Conservation (phyloP, 164 flowering plant species). For the grape (Vitis vinifera) region ASM3070453v1 NC_081813.1:5233501-5234000, state of each 20-base stretch:
- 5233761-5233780: slow-evolving; percentile 44
- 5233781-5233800: neutral
- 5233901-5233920: no score
- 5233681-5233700: slow-evolving; percentile 37
- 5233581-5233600: neutral
- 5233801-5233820: no score
- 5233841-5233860: no score
- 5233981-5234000: slow-evolving; percentile 80
- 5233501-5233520: slow-evolving; percentile 50
- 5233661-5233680: slow-evolving; percentile 26
- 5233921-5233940: no score
- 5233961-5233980: slow-evolving; percentile 58
- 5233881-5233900: no score
- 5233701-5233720: slow-evolving; percentile 37
- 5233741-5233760: slow-evolving; percentile 40
- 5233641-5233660: slow-evolving; percentile 22
- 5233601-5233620: neutral
- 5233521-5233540: slow-evolving; percentile 49
- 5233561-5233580: slow-evolving; percentile 20
- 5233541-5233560: slow-evolving; percentile 37
- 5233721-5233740: slow-evolving; percentile 39
- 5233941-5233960: slow-evolving; percentile 38
- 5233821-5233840: no score
- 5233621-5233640: neutral
- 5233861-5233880: no score